Evolutionary conservation across 352 stramenopile species (phyloP), one percentile per base, ranked within the genome.

Genomic region (Pythium grandisporangium): DNA sequence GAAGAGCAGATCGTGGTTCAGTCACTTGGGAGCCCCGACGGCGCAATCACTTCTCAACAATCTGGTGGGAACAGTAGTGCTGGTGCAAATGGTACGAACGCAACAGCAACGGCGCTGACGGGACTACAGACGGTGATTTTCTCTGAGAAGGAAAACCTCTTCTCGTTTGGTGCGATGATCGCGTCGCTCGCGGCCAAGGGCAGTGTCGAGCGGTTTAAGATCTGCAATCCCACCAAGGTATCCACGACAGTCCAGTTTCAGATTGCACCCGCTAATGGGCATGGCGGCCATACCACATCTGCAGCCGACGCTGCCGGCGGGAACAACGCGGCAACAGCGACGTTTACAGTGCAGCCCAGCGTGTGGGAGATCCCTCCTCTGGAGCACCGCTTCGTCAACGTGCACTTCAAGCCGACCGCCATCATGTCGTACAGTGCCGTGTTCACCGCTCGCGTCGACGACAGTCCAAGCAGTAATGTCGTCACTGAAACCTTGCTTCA

Each of bases 201-300:
- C 22, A 69, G 78, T 5, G 65, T 87, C 13, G 92, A 98, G 52
- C 66, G 92, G 2, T 96, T 97, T 49, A 96, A 96, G 53, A 97
- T 98, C 27, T 90, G 77, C 0, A 98, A 98, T 53, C 84, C 84
- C n/a, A 96, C 77, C 43, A 98, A 98, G 69, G 89, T 98, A 27
- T 76, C 63, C n/a, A 86, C 86, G 14, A 79, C 54, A 2, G 82
- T 97, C 2, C 68, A 78, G 20, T 97, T 98, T 51, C 56, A 65
- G 13, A 70, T 97, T 35, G n/a, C n/a, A n/a, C n/a, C n/a, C n/a
- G n/a, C n/a, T n/a, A n/a, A n/a, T n/a, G n/a, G n/a, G n/a, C n/a
- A n/a, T n/a, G n/a, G n/a, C n/a, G n/a, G n/a, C n/a, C n/a, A n/a
- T n/a, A 53, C 25, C 20, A 32, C 27, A 14, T 14, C 27, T 14